A percentile compares a stretch with the other conserved stretches of the same genome.
These are phyloP conservation scores for Pichiaceae sp. DNA, from an alignment of 1,139 yeast species.

Conservation along the genomic window DNA sequence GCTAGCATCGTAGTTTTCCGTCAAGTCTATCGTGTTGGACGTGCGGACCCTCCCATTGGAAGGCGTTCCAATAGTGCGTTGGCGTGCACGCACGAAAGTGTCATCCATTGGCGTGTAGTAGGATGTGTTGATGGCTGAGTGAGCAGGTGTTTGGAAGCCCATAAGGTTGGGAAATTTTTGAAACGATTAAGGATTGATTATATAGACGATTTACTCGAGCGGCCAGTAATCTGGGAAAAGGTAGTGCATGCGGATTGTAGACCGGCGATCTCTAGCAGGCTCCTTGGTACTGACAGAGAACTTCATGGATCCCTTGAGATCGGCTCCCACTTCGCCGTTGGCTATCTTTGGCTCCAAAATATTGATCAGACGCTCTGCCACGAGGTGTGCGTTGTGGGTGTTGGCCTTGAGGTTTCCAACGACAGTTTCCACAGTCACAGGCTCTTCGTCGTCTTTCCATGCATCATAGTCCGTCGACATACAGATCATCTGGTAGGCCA, in stretches of 20 bases:
- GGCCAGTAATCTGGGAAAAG: conserved; percentile 94
- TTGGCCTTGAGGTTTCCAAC: conserved; percentile 86
- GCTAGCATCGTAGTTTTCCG: conserved; percentile 3
- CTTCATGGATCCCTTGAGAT: conserved; percentile 70
- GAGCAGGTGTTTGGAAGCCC: conserved; percentile 16
- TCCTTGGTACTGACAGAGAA: conserved; percentile 74
- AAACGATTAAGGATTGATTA: neutral
- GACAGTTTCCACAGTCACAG: conserved; percentile 94
- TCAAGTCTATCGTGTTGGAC: conserved; percentile 4
- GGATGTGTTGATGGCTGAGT: conserved; percentile 8
- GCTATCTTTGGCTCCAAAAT: conserved; percentile 55
- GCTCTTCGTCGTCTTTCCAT: conserved; percentile 92
- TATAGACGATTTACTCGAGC: conserved; percentile 9
- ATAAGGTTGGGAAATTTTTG: conserved; percentile 3
- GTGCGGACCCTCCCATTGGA: neutral
- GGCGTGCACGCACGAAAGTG: conserved; percentile 15
- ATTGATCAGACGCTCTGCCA: conserved; percentile 64
- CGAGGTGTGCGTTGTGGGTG: conserved; percentile 71
- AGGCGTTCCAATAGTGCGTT: neutral
- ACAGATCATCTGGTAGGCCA: conserved; percentile 94
- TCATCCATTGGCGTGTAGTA: conserved; percentile 16
- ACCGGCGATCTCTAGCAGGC: conserved; percentile 64
- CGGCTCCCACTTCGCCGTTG: conserved; percentile 57
- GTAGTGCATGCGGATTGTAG: conserved; percentile 73
- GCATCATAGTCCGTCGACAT: conserved; percentile 99